These are phyloP conservation scores for Tetradesmus obliquus DNA, from an alignment of 139 green algal genomes.

Conservation along the genomic window DNA sequence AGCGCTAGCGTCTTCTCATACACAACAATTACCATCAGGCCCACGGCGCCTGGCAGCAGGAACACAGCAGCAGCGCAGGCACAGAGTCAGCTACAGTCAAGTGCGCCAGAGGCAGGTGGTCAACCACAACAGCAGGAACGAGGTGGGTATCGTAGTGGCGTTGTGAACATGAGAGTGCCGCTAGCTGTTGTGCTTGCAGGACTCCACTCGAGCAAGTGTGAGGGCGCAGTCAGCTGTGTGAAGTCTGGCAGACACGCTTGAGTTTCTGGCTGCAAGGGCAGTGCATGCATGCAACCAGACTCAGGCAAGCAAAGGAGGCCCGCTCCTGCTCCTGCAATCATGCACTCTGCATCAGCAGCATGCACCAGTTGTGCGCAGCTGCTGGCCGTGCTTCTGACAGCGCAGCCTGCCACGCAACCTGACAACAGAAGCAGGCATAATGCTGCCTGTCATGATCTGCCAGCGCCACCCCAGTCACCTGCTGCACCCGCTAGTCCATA, in stretches of 20 bases:
- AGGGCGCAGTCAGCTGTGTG: too few relatives aligned
- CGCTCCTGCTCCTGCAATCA: background rate
- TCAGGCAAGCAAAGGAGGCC: too few relatives aligned
- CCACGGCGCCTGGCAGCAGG: constrained; percentile 52
- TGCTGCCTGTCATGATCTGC: background rate
- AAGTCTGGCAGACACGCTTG: too few relatives aligned
- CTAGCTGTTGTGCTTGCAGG: background rate
- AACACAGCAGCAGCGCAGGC: background rate
- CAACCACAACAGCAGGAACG: background rate
- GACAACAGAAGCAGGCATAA: background rate
- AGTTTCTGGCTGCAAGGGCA: too few relatives aligned
- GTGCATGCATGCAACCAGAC: too few relatives aligned
- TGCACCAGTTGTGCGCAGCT: background rate
- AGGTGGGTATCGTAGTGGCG: background rate
- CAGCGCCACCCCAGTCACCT: background rate
- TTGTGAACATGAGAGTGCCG: background rate
- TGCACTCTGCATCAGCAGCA: background rate
- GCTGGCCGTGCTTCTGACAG: too few relatives aligned
- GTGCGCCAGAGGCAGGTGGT: background rate
- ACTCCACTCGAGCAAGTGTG: background rate
- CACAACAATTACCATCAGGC: constrained; percentile 63
- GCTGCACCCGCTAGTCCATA: constrained; percentile 76
- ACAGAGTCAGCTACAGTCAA: background rate
- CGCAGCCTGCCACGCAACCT: too few relatives aligned
- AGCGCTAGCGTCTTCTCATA: constrained; percentile 58